Evolutionary conservation across 345 rosid species (phyloP), one percentile per base, ranked within the genome.

Genomic region (Erysimum cheiranthoides): DNA sequence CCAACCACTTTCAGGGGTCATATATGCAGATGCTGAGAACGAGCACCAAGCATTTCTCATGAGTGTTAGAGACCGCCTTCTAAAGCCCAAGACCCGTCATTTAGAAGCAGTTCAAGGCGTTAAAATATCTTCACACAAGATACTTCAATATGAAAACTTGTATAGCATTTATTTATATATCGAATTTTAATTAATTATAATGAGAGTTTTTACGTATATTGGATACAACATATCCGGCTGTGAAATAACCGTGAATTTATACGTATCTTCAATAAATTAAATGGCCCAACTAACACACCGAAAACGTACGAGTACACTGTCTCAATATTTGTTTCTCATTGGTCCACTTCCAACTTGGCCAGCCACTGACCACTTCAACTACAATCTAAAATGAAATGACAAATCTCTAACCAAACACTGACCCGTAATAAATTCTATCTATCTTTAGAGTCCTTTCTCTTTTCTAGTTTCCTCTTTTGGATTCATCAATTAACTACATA

Each of bases 281-380:
- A 75, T 75, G 36, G 3, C 32, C 25, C 70, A 76, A 69, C 79
- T 42, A 53, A 76, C 73, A 59, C 68, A 66, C 40, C 47, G 9
- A 45, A 42, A 75, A 59, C 39, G 63, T 76, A 76, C 64, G 42
- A 61, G 45, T 39, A 67, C 17, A 38, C 4, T 50, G 52, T 28
- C 42, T 28, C 13, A 39, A n/a, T 64, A 18, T 53, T 39, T 42
- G 73, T 69, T 75, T 68, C 54, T 52, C 50, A 69, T 10, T 61
- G 64, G 75, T 43, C 79, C 64, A 69, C 68, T 61, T 49, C 63
- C 74, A 75, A 61, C 74, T 61, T 75, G 46, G 36, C 69, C 62
- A 67, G 78, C 68, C 61, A 75, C 67, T 67, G 68, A 69, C 70
- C 64, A 69, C 32, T 52, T 40, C 70, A 68, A 49, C 74, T 61